These are phyloP conservation scores for Schizosaccharomyces japonicus DNA, from an alignment of 805 yeast genomes.

Conservation along the genomic window DNA sequence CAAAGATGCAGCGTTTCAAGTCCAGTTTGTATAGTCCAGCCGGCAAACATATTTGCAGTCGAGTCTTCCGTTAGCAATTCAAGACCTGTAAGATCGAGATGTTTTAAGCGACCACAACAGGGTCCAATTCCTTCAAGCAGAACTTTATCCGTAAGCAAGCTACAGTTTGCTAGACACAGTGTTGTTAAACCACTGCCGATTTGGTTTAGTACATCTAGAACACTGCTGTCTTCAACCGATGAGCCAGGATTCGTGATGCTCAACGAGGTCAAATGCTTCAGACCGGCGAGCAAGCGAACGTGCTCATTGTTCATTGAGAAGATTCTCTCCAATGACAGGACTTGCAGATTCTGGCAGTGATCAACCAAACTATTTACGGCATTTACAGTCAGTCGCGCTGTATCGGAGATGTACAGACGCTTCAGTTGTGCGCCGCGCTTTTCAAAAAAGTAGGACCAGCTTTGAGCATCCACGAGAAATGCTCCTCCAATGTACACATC, in stretches of 20 bases:
- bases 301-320: slow-evolving; percentile 48
- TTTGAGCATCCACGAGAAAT: slow-evolving; percentile 47
- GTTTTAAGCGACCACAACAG: slow-evolving; percentile 32
- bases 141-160: slow-evolving; percentile 37
- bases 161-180: slow-evolving; percentile 49
- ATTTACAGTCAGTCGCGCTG: slow-evolving; percentile 57
- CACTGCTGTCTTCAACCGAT: slow-evolving; percentile 15
- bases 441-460: slow-evolving; percentile 61
- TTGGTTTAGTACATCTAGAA: slow-evolving; percentile 29
- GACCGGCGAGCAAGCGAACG: slow-evolving; percentile 30
- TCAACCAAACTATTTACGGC: slow-evolving; percentile 39
- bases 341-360: slow-evolving; percentile 30
- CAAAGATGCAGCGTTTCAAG: slow-evolving; percentile 35
- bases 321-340: slow-evolving; percentile 38
- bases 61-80: slow-evolving; percentile 53
- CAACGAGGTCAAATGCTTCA: slow-evolving; percentile 23
- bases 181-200: slow-evolving; percentile 34
- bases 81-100: slow-evolving; percentile 32
- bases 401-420: slow-evolving; percentile 44
- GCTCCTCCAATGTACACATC: slow-evolving; percentile 65
- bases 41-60: slow-evolving; percentile 30
- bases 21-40: slow-evolving; percentile 29
- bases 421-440: slow-evolving; percentile 29
- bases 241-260: slow-evolving; percentile 46
- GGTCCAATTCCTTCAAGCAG: slow-evolving; percentile 32